These are phyloP conservation scores for Trypanosoma melophagium DNA, from an alignment of 208 protist species.

Conservation along the genomic window DNA sequence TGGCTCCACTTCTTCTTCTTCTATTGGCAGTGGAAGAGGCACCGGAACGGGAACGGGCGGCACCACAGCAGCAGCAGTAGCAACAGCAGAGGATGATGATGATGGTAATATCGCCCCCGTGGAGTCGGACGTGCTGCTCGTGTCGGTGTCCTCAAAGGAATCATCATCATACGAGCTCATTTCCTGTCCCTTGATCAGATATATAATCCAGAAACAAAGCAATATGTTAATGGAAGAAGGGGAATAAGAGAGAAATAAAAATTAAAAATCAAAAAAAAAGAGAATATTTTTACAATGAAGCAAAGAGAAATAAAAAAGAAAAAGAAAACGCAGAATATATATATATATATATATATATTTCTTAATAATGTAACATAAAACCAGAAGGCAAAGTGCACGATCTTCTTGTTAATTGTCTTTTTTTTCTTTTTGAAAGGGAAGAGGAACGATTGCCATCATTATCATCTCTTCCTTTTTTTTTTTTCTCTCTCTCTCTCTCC, in stretches of 20 bases:
- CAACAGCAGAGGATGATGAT: background rate
- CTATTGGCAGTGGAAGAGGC: conserved; percentile 8
- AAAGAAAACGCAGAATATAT: background rate
- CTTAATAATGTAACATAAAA: conserved; percentile 6
- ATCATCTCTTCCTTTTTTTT: conserved; percentile 7
- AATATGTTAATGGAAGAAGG: conserved; percentile 2
- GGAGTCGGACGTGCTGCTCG: conserved; percentile 1
- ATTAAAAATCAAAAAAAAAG: background rate
- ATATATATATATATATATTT: no score
- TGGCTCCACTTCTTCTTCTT: background rate
- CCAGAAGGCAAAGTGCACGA: background rate
- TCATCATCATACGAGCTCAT: conserved; percentile 80
- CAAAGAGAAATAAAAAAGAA: conserved; percentile 10
- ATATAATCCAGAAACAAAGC: no score
- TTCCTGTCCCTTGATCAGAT: background rate
- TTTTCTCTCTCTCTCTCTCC: background rate
- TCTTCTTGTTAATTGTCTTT: no score
- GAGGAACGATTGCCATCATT: no score
- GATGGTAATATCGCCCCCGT: background rate
- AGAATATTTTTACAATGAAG: background rate
- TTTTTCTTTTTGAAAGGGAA: no score
- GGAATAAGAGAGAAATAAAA: conserved; percentile 1
- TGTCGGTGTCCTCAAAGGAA: conserved; percentile 50
- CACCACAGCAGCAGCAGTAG: background rate
- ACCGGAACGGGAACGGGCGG: conserved; percentile 31